phyloP scores from a whole-genome alignment of 768 basidiomycete species.

The Filobasidium floriforme region DNA sequence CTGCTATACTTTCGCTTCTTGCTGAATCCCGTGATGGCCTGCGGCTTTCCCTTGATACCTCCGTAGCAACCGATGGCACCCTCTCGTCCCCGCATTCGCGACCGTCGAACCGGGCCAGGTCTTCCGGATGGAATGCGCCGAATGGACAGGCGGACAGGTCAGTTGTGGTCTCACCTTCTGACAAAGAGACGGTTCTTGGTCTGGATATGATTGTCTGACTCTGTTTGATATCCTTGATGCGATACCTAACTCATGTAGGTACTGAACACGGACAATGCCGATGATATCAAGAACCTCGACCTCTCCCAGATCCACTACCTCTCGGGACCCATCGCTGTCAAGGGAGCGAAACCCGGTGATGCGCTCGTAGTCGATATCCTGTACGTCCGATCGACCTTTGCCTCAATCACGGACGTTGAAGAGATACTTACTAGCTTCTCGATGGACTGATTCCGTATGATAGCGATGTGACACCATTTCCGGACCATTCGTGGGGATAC shows the following conservation, averaged over 20 bases:
- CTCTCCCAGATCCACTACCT: slow-evolving; percentile 57
- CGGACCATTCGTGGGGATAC: slow-evolving; percentile 62
- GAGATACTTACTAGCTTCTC: no score
- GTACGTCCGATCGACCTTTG: no score
- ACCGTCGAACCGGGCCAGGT: slow-evolving; percentile 22
- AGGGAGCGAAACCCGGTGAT: slow-evolving; percentile 70
- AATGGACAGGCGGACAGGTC: slow-evolving; percentile 29
- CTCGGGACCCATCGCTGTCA: slow-evolving; percentile 66
- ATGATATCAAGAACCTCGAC: slow-evolving; percentile 27
- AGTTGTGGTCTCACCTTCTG: neutral
- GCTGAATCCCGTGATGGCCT: no score
- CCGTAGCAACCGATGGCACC: neutral
- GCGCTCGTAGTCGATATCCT: slow-evolving; percentile 71
- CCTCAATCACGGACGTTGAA: no score
- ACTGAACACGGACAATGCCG: slow-evolving; percentile 24
- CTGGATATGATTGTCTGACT: no score
- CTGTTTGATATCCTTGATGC: no score
- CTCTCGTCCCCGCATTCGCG: slow-evolving; percentile 13
- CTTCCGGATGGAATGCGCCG: slow-evolving; percentile 28
- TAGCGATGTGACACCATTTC: neutral
- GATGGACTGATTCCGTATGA: slow-evolving; percentile 44
- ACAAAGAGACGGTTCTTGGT: neutral
- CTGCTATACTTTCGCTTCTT: no score
- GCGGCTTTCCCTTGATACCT: neutral
- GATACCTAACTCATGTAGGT: neutral